phyloP scores from a whole-genome alignment of 2,329 filamentous ascomycete genomes.

The Aspergillus ochraceus region DNA sequence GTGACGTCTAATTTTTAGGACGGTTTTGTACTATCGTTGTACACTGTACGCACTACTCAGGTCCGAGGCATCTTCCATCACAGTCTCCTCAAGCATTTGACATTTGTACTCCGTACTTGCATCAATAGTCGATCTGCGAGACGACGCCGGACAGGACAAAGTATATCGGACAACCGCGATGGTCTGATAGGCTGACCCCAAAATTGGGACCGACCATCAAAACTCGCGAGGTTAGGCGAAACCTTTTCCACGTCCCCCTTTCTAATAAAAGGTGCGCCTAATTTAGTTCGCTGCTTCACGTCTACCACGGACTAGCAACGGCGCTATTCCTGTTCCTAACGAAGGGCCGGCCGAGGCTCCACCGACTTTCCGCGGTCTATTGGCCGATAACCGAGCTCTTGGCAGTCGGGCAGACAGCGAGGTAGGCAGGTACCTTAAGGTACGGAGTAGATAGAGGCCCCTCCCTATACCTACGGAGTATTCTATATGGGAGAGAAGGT shows the following conservation, averaged over 20 bases:
- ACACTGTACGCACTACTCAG: neutral
- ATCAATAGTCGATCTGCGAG: neutral
- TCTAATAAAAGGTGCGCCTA: neutral
- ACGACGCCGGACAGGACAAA: neutral
- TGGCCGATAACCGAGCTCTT: neutral
- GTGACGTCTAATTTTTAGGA: neutral
- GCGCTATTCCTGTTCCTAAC: constrained; percentile 35
- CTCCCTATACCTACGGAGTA: too few relatives aligned
- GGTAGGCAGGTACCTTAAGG: neutral
- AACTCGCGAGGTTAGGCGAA: neutral
- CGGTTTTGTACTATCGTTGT: neutral
- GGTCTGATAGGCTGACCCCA: neutral
- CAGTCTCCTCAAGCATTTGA: neutral
- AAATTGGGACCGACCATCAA: neutral
- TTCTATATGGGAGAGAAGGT: too few relatives aligned
- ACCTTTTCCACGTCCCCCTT: neutral
- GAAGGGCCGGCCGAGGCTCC: constrained; percentile 6
- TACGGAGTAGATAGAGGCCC: neutral
- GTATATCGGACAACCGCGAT: neutral
- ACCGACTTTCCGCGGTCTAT: constrained; percentile 14
- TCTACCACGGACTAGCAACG: neutral
- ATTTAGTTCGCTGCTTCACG: neutral
- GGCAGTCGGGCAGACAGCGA: neutral
- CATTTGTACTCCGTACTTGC: too few relatives aligned
- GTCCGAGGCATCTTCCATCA: neutral